Evolutionary conservation across 768 basidiomycete species (phyloP), one percentile per base, ranked within the genome.

Genomic region (Exsudoporus frostii): DNA sequence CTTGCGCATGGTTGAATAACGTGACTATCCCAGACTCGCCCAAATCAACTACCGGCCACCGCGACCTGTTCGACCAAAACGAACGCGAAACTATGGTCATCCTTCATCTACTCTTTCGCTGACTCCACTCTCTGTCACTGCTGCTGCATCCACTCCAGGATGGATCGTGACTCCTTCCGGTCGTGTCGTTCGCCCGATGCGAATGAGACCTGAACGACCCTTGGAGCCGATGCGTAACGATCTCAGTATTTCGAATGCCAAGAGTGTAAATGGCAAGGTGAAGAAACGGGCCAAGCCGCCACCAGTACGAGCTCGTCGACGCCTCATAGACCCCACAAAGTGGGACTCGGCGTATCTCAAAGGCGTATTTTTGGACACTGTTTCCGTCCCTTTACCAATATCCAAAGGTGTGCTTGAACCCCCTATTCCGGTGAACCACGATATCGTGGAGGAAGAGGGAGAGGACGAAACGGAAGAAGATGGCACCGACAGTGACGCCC

Each of bases 161-260:
- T 93, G 92, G 92, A 79, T 78, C 47, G 79, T 83, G 39, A 88
- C 88, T 0, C 69, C 82, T 3, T 77, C 85, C 4, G 85, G 86
- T 0, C 79, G 87, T 11, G 71, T 90, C 15, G 73, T 90, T 7
- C 75, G 79, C 4, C 84, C 86, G 2, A 72, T 89, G 58, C 78
- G 82, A 37, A 89, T 90, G 80, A 78, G 89, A 5, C 90, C 92
- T 4, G 69, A 64, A 9, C 79, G 76, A 37, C 88, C 90, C 3
- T 67, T 93, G 14, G 68, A 65, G 7, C 67, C 66, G 9, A 55
- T 59, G 3, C 45, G 38, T 1, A 45, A 32, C 38, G 59, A 54
- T 15, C 46, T 48, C 11, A 22, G 30, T 14, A 20, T 50, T 13
- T 56, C 54, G 14, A 50, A 39, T 15, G 54, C 51, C 32, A 50